Evolutionary conservation across 2,329 filamentous ascomycete species (phyloP), one percentile per base, ranked within the genome.

Genomic region (Botrytis tulipae): DNA sequence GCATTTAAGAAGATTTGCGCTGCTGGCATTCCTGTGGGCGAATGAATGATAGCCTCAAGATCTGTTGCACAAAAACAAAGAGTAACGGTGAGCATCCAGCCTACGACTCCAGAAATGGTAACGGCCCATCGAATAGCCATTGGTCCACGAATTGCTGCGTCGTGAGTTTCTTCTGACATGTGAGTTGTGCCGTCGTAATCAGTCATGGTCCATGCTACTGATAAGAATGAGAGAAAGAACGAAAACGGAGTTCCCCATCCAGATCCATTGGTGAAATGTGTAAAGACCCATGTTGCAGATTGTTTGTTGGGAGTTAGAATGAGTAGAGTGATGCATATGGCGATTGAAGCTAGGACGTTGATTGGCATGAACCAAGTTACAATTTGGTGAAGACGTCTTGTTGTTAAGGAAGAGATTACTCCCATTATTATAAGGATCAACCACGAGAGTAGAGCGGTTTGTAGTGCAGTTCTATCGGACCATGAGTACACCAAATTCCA

Each of bases 181-280:
- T 91, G 89, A 9, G 89, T 90, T 18, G 89, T 91, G 63, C 87
- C 89, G 77, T 91, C 89, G 79, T 91, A 91, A 78, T 91, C 89
- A 9, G 89, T 91, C 89, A 91, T 91, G n/a, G 88, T 90, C 86
- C 86, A 88, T 35, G 86, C 85, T 22, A 88, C 86, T 25, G 86
- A 87, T 9, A 88, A 80, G 76, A 88, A 88, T 40, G 84, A 84
- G 10, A 91, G 82, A 16, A 91, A 83, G 76, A 91, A 91, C 0
- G 89, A 91, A 76, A 91, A 90, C 14, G 54, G 25, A 35, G 85
- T 88, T 18, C 86, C 86, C 88, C 89, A 91, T 40, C 89, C 89
- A 16, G 89, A 91, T 67, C 87, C 87, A 78, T 91, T 87, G 20
- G 84, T 87, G 67, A 91, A 85, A 74, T 89, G 83, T 4, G 86